Conservation (phyloP, 306 rosid genomes). For the Malus domestica region DNA sequence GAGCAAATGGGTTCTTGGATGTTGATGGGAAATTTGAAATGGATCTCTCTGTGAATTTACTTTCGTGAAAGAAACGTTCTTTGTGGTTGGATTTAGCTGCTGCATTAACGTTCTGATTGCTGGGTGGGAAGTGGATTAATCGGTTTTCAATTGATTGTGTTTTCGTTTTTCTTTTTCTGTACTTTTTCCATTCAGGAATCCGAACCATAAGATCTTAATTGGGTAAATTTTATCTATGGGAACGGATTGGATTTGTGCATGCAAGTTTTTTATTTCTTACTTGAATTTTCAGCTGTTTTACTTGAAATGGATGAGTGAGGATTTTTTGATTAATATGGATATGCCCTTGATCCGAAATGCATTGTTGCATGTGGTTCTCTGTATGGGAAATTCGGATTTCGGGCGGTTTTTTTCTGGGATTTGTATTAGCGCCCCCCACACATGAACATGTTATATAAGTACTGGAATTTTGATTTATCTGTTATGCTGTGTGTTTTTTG, state of each 20-base stretch:
- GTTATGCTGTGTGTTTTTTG: neutral
- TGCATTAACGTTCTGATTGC: constrained; percentile 22
- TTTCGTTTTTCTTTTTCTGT: neutral
- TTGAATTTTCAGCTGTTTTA: constrained; percentile 6
- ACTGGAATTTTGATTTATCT: neutral
- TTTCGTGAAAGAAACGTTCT: neutral
- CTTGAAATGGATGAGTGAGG: constrained; percentile 8
- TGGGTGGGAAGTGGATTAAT: constrained; percentile 1
- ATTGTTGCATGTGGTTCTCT: constrained; percentile 24
- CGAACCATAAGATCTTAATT: constrained; percentile 16
- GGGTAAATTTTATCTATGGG: constrained; percentile 3
- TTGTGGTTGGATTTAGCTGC: constrained; percentile 19
- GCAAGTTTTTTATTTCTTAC: neutral
- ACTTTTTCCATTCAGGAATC: neutral
- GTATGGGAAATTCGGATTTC: constrained; percentile 3
- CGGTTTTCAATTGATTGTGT: neutral
- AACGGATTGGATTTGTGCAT: constrained; percentile 5
- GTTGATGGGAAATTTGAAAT: constrained; percentile 9
- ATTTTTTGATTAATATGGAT: neutral
- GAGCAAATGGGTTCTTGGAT: constrained; percentile 10
- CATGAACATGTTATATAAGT: neutral
- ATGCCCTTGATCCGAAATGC: constrained; percentile 19
- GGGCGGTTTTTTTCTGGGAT: neutral
- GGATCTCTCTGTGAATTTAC: constrained; percentile 17
- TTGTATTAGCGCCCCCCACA: neutral